These are phyloP conservation scores for Amanita thiersii DNA, from an alignment of 768 basidiomycete genomes.

Conservation along the genomic window DNA sequence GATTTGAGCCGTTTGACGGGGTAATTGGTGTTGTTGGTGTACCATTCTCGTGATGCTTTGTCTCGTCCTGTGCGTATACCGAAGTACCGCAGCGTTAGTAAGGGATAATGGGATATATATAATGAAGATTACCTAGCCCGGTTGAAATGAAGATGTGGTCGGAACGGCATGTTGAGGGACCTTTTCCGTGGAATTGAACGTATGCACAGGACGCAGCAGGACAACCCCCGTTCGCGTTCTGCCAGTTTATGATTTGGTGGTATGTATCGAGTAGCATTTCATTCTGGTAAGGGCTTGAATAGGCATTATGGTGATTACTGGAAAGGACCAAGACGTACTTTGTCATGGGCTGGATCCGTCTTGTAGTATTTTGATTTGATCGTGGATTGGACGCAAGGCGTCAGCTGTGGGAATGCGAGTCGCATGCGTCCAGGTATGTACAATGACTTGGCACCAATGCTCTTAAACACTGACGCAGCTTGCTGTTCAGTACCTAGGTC, in stretches of 20 bases:
- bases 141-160: conserved; percentile 38
- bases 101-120: not conserved
- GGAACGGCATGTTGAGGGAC: conserved; percentile 21
- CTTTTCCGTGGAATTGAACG: conserved; percentile 43
- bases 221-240: conserved; percentile 28
- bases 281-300: conserved; percentile 16
- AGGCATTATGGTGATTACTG: too few relatives aligned
- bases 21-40: conserved; percentile 21
- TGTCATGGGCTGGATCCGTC: conserved; percentile 42
- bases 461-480: conserved; percentile 30
- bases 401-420: conserved; percentile 21
- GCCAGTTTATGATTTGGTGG: conserved; percentile 30
- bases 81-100: not conserved
- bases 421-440: conserved; percentile 32
- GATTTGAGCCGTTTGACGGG: conserved; percentile 28
- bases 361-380: conserved; percentile 23
- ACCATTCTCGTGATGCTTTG: conserved; percentile 26
- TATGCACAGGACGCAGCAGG: conserved; percentile 31
- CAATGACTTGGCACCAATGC: conserved; percentile 30
- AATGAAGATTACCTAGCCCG: conserved; percentile 34
- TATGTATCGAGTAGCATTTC: conserved; percentile 38
- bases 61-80: conserved; percentile 12
- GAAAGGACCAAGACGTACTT: conserved; percentile 17
- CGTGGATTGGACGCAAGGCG: conserved; percentile 23
- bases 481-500: conserved; percentile 31